Conservation (phyloP, 345 rosid genomes). For the Triadica sebifera region DNA sequence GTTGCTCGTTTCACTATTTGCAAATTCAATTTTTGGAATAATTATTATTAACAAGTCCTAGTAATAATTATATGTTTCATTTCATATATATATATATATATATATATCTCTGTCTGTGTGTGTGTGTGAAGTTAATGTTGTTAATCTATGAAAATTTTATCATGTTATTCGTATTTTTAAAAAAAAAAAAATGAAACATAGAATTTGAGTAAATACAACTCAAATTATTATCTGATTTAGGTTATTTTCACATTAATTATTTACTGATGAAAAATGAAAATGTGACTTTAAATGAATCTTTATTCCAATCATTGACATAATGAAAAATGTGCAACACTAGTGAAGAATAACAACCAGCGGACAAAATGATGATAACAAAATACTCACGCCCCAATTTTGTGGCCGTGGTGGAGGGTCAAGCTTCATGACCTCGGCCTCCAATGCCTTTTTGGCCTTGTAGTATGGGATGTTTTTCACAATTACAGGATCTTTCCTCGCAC, state of each 20-base stretch:
- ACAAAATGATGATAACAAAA: conserved; percentile 12
- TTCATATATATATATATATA: no score
- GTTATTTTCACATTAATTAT: no score
- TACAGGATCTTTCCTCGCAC: conserved; percentile 79
- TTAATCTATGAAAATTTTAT: no score
- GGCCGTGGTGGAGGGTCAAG: conserved; percentile 82
- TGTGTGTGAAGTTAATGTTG: no score
- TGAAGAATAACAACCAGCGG: background rate
- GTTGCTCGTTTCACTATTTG: no score
- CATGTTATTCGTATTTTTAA: no score
- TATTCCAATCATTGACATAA: background rate
- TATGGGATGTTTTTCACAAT: conserved; percentile 75
- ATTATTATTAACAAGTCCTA: background rate
- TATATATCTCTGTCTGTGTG: no score
- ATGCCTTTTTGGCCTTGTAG: conserved; percentile 78
- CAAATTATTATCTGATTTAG: no score
- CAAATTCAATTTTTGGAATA: no score
- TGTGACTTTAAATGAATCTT: background rate
- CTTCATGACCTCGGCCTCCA: conserved; percentile 75
- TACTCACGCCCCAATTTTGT: conserved; percentile 85
- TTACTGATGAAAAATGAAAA: no score
- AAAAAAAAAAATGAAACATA: no score
- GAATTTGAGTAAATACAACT: no score
- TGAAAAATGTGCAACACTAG: conserved; percentile 2
- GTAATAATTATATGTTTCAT: background rate